These are phyloP conservation scores for Dipodascus albidus DNA, from an alignment of 805 yeast species.

Conservation along the genomic window DNA sequence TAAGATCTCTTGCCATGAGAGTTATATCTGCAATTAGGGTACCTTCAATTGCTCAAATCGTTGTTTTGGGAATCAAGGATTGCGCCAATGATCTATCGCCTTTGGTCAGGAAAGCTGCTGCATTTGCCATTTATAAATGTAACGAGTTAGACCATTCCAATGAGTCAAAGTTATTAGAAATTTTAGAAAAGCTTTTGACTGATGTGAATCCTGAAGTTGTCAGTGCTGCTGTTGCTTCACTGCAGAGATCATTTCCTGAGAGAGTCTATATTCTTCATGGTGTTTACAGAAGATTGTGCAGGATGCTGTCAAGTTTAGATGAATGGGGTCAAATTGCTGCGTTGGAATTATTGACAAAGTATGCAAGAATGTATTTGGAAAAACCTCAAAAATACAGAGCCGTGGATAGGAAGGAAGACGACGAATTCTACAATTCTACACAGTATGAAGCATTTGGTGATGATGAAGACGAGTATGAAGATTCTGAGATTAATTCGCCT, in stretches of 20 bases:
- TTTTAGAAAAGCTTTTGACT: slow-evolving; percentile 42
- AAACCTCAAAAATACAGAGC: slow-evolving; percentile 37
- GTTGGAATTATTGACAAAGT: slow-evolving; percentile 54
- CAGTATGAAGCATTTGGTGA: slow-evolving; percentile 1
- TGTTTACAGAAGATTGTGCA: slow-evolving; percentile 47
- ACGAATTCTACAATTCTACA: slow-evolving; percentile 20
- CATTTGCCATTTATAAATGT: slow-evolving; percentile 58
- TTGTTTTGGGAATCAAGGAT: slow-evolving; percentile 60
- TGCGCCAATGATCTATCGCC: slow-evolving; percentile 62
- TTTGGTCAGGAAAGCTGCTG: slow-evolving; percentile 67
- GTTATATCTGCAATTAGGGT: slow-evolving; percentile 77
- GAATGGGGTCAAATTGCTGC: slow-evolving; percentile 57
- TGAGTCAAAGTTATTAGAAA: slow-evolving; percentile 37
- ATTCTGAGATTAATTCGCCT: slow-evolving; percentile 2
- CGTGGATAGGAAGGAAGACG: slow-evolving; percentile 29
- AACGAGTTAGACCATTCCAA: slow-evolving; percentile 33
- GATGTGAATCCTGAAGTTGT: slow-evolving; percentile 61
- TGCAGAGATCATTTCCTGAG: slow-evolving; percentile 41
- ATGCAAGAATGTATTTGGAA: slow-evolving; percentile 49
- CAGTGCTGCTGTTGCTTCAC: slow-evolving; percentile 52
- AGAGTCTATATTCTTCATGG: slow-evolving; percentile 61
- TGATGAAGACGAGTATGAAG: slow-evolving; percentile 6
- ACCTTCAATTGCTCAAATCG: slow-evolving; percentile 69
- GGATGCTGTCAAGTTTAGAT: slow-evolving; percentile 42
- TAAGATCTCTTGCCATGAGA: slow-evolving; percentile 63